A percentile compares a stretch with the other conserved stretches of the same genome.
Conservation (phyloP, 1,284 basidiomycete species). For the Cryptococcus sp. region DNA sequence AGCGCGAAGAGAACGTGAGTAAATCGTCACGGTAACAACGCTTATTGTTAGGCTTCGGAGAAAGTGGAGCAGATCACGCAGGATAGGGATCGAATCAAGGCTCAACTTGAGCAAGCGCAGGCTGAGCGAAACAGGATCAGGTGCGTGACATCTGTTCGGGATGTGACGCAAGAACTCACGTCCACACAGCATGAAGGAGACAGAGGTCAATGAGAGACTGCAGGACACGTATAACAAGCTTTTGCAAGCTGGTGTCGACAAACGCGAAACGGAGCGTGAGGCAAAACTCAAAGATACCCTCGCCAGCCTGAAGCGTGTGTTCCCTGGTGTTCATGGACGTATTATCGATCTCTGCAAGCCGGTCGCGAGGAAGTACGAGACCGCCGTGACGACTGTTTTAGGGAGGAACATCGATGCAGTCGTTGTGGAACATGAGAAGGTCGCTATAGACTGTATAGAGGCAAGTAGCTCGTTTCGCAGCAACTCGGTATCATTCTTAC, state of each 20-base stretch:
- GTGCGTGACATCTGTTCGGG: constrained; percentile 16
- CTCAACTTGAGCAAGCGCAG: constrained; percentile 43
- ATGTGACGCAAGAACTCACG: constrained; percentile 3
- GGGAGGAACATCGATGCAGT: constrained; percentile 94
- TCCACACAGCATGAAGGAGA: constrained; percentile 72
- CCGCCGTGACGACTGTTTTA: constrained; percentile 90
- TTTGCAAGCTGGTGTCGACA: constrained; percentile 82
- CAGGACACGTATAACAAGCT: constrained; percentile 80
- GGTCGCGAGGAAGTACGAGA: constrained; percentile 87
- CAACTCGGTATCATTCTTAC: background rate
- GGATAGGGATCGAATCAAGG: constrained; percentile 39
- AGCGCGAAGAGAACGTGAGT: constrained; percentile 65
- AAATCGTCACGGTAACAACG: background rate
- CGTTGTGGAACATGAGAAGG: constrained; percentile 94
- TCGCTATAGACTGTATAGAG: constrained; percentile 96
- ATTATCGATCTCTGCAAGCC: constrained; percentile 93
- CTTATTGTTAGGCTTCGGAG: constrained; percentile 20
- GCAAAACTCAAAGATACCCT: constrained; percentile 82
- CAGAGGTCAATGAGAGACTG: constrained; percentile 88
- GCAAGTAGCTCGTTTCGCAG: constrained; percentile 53
- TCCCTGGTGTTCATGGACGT: constrained; percentile 87
- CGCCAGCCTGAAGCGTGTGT: constrained; percentile 77
- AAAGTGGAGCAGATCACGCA: constrained; percentile 63
- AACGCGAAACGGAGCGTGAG: constrained; percentile 82
- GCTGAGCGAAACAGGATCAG: constrained; percentile 42